phyloP scores from a whole-genome alignment of 2,329 filamentous ascomycete species.

The Tetracladium maxilliforme region DNA sequence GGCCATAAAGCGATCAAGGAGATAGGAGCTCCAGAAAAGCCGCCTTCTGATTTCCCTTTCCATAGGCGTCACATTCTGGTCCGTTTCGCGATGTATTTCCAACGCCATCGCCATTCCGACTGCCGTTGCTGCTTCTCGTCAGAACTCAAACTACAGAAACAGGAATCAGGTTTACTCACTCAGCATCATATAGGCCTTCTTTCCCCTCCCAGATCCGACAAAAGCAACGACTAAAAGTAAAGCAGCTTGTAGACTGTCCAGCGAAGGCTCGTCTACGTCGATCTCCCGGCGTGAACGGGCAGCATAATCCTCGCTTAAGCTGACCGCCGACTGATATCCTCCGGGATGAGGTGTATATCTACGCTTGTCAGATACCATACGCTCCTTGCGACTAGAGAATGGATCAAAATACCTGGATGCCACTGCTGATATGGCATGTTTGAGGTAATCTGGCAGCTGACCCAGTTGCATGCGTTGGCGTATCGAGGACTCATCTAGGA shows the following conservation, averaged over 20 bases:
- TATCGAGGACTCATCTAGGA: constrained; percentile 63
- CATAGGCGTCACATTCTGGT: constrained; percentile 43
- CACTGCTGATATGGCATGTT: constrained; percentile 44
- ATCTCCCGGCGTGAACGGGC: constrained; percentile 53
- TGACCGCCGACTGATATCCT: constrained; percentile 52
- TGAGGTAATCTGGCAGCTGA: constrained; percentile 41
- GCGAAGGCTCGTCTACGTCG: constrained; percentile 67
- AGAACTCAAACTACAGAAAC: constrained; percentile 11
- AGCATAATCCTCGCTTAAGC: constrained; percentile 59
- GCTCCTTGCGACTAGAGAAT: background rate
- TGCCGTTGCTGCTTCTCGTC: constrained; percentile 43
- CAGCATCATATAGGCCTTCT: constrained; percentile 76
- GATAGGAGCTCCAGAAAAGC: constrained; percentile 82
- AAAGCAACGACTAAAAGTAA: constrained; percentile 63
- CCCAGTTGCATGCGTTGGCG: constrained; percentile 57
- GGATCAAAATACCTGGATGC: constrained; percentile 37
- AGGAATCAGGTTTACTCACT: constrained; percentile 30
- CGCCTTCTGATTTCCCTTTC: constrained; percentile 66
- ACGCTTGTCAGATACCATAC: constrained; percentile 2
- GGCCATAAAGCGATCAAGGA: constrained; percentile 71
- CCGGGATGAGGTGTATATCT: constrained; percentile 57
- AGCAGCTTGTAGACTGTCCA: constrained; percentile 63
- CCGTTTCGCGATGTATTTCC: constrained; percentile 65
- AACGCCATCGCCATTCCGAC: constrained; percentile 75
- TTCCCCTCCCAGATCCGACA: constrained; percentile 64